phyloP scores from a whole-genome alignment of 2,329 filamentous ascomycete species.

The Aspergillus fischeri region DNA sequence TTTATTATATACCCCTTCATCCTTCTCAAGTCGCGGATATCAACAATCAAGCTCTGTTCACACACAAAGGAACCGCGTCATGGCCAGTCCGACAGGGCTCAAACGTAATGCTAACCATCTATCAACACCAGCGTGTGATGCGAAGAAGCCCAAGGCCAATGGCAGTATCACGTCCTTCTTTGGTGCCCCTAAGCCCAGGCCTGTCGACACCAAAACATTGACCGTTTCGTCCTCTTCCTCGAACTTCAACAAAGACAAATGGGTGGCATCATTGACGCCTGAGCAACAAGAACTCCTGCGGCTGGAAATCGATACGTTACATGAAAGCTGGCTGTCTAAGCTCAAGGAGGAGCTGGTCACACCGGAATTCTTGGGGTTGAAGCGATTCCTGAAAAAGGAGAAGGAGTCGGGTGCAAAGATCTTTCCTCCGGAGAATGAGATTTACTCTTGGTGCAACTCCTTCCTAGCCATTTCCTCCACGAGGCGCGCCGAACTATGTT shows the following conservation, averaged over 20 bases:
- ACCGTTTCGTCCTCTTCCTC: slow-evolving; percentile 16
- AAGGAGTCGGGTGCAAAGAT: slow-evolving; percentile 68
- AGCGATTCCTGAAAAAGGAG: slow-evolving; percentile 80
- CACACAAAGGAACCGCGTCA: slow-evolving; percentile 9
- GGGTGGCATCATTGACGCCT: slow-evolving; percentile 71
- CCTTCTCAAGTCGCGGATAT: not conserved
- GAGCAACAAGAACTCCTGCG: slow-evolving; percentile 81
- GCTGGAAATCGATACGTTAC: slow-evolving; percentile 86
- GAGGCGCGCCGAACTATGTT: not conserved
- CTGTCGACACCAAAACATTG: slow-evolving; percentile 23
- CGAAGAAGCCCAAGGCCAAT: slow-evolving; percentile 70
- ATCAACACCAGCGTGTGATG: slow-evolving; percentile 41
- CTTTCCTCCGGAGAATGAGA: slow-evolving; percentile 81
- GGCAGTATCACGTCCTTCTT: slow-evolving; percentile 89
- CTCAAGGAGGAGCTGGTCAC: slow-evolving; percentile 81
- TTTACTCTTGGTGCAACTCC: slow-evolving; percentile 80
- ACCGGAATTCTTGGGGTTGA: slow-evolving; percentile 79
- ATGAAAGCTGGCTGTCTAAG: slow-evolving; percentile 85
- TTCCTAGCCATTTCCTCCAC: not conserved
- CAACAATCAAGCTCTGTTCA: not conserved
- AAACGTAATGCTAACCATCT: slow-evolving; percentile 63
- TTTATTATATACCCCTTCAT: not conserved
- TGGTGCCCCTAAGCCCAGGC: slow-evolving; percentile 57
- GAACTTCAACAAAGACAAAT: slow-evolving; percentile 85
- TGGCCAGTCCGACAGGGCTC: slow-evolving; percentile 39